Base-by-base conservation (phyloP, 306 rosid genomes). In the Vicia villosa region DNA sequence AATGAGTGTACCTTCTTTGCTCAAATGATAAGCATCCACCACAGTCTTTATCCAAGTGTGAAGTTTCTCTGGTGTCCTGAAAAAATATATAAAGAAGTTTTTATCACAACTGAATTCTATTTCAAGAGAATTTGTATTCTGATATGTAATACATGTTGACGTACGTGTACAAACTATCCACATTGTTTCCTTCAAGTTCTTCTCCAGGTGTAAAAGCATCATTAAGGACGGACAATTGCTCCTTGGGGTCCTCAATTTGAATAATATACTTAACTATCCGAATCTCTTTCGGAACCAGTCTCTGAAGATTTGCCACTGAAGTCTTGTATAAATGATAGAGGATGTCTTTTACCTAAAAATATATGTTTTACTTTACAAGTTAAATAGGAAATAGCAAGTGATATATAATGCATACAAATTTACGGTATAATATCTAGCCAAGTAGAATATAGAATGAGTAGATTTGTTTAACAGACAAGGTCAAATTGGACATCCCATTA, bases 191-290 rank as follows among this genome's bases (percentile, higher is more conserved):
- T 85, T 90, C 92, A 47, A 91, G 75, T 77, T 94, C 96, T 70
- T 85, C 89, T 69, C 97, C 99, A 1, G 97, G 99, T 59, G 99
- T 94, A 79, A 91, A 94, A 57, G 96, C 96, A 77, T 91, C 97
- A 30, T 84, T 73, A 26, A 94, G 85, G 15, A 88, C 86, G 34
- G 83, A 59, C 30, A 91, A 54, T 74, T 74, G 86, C 81, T 87
- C 92, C 77, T 87, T 91, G 0, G 91, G 92, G 79, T 91, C 97
- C 66, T 84, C 84, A 20, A 94, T 91, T 70, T 68, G 84, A 72
- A 94, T 78, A 72, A 94, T 75, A 80, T 84, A 83, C 79, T 88
- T 94, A 64, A 94, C 66, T 62, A 94, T 91, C 68, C 97, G 86
- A 74, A 91, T 75, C 79, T 91, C 99, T 80, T 88, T 94, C 2